Evolutionary conservation across 768 basidiomycete species (phyloP).

Genomic region (Tylopilus balloui): DNA sequence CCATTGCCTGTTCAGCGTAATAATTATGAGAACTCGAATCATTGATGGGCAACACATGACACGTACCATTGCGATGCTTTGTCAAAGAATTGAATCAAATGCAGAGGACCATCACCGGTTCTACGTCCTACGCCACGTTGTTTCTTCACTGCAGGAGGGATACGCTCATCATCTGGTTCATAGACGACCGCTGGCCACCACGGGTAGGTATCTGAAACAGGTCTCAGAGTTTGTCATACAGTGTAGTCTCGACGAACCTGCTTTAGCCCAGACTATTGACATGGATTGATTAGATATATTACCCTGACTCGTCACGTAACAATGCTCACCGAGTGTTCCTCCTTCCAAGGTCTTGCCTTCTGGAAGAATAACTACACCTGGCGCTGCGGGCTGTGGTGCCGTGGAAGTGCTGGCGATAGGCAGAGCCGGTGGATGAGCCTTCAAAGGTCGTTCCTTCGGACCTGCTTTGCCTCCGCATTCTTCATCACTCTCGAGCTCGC

Average conservation of each 20-base stretch:
- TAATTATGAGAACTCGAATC: neutral
- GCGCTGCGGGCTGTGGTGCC: constrained; percentile 16
- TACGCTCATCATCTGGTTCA: constrained; percentile 50
- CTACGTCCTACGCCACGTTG: constrained; percentile 28
- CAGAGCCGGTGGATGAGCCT: neutral
- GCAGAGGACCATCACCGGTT: constrained; percentile 41
- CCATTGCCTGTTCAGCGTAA: constrained; percentile 53
- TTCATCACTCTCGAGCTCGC: constrained; percentile 38
- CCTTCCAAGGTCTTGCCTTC: constrained; percentile 39
- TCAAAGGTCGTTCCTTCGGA: constrained; percentile 4
- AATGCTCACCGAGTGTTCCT: constrained; percentile 64
- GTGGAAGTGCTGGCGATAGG: constrained; percentile 8
- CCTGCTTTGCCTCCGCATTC: constrained; percentile 10
- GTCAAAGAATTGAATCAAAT: constrained; percentile 82
- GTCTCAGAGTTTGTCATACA: constrained; percentile 4
- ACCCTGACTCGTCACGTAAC: neutral
- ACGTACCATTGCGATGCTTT: constrained; percentile 57
- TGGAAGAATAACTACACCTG: constrained; percentile 33
- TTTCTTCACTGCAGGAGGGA: constrained; percentile 43
- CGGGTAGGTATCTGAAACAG: constrained; percentile 62
- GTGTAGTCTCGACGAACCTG: constrained; percentile 38
- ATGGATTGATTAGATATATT: neutral
- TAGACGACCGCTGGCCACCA: constrained; percentile 87
- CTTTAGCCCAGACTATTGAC: constrained; percentile 77
- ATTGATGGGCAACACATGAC: neutral